Evolutionary conservation across 768 basidiomycete genomes (phyloP), one percentile per base, ranked within the genome.

Genomic region (Boletellus ananas): DNA sequence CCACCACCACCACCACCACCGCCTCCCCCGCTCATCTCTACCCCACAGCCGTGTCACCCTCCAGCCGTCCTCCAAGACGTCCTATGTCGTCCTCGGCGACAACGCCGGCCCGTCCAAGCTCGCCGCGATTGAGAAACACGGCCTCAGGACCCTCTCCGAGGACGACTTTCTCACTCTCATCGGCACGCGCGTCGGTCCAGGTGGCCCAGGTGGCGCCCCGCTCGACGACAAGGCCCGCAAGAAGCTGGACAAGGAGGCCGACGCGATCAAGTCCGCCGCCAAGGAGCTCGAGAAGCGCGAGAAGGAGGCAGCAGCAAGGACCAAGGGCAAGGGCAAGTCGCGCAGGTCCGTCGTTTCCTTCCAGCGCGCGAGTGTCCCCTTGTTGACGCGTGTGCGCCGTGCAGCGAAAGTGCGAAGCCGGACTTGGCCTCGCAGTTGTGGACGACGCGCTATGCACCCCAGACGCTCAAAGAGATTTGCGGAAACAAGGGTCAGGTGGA

Each of bases 381-480:
- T 25, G 23, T 35, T 46, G 7, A 12, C 2, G 8, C 3, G n/a
- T 27, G 23, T 17, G 13, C 20, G 27, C 17, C 38, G 12, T 11
- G 43, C n/a, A 56, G 57, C 17, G 59, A 0, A 57, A 67, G 68
- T 20, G 51, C 63, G 39, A 73, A 74, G 27, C 45, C 69, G 2
- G 77, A 83, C 56, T 70, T 74, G 3, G 73, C 72, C 1, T 75
- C 78, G 3, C 92, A 95, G 64, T 75, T 98, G 1, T 98, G 96
- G 96, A 97, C 96, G 34, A 87, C 85, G 29, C 84, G 93, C 10
- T 99, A 99, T 64, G 95, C 96, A 0, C 96, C 96, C 1, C 82
- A 85, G 55, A 78, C 76, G 3, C 56, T 94, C 49, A 94, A 90
- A 59, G 93, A 99, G 49, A 80, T 99, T 16, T 97, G 94, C 54